Percentiles rank a stretch among this genome's conserved stretches.
Evolutionary conservation across 257 asterid species (phyloP).

Genomic region (Fraxinus pennsylvanica): DNA sequence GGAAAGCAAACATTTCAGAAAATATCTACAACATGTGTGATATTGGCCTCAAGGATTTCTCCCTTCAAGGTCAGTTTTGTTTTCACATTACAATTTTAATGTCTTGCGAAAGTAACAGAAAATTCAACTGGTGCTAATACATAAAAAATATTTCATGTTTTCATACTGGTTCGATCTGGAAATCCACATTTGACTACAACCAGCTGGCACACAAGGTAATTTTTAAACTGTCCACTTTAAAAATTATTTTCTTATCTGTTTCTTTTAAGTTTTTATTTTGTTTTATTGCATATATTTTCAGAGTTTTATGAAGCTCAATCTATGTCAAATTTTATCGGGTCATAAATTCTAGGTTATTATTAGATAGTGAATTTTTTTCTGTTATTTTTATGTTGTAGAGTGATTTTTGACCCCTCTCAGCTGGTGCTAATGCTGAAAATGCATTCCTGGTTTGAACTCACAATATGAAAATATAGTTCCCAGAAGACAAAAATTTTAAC

Average conservation of each 20-base stretch:
- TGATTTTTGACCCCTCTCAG: not conserved
- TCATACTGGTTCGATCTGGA: conserved; percentile 40
- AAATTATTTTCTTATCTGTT: not conserved
- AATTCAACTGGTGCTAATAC: conserved; percentile 36
- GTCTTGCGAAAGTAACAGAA: conserved; percentile 1
- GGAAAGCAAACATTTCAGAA: conserved; percentile 69
- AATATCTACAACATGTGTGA: conserved; percentile 72
- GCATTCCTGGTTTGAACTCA: not conserved
- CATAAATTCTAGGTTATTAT: not conserved
- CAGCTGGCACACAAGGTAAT: conserved; percentile 87
- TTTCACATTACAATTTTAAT: conserved; percentile 13
- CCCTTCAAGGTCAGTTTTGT: conserved; percentile 83
- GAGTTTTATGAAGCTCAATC: not conserved
- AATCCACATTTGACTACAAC: conserved; percentile 29
- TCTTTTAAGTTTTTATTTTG: not conserved
- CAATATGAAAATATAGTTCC: not conserved
- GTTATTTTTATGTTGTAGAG: not conserved
- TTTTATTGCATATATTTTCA: not conserved
- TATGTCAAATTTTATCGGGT: not conserved
- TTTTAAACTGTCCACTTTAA: conserved; percentile 1
- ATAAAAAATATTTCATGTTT: conserved; percentile 25
- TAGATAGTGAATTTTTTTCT: not conserved
- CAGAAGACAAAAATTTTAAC: not conserved
- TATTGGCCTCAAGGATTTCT: conserved; percentile 91
- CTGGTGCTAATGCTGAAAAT: not conserved